phyloP scores from a whole-genome alignment of 805 yeast species.

The Lachancea mirantina region DNA sequence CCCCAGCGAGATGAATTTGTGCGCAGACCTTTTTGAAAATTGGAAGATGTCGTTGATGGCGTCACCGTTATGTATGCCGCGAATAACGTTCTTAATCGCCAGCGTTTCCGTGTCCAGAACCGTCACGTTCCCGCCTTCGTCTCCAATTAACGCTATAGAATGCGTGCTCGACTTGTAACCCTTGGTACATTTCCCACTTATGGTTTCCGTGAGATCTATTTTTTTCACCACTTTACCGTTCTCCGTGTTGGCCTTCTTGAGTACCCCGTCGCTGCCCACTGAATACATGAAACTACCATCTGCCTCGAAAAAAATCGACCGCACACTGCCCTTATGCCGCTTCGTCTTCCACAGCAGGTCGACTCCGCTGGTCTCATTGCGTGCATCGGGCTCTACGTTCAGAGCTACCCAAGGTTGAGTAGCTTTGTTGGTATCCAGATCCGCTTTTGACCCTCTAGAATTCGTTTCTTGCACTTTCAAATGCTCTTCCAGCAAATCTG shows the following conservation, averaged over 20 bases:
- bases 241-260: conserved; percentile 63
- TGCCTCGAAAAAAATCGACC: conserved; percentile 58
- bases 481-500: conserved; percentile 34
- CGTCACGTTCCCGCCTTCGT: conserved; percentile 62
- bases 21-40: conserved; percentile 57
- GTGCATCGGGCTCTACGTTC: conserved; percentile 5
- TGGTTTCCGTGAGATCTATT: conserved; percentile 18
- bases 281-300: conserved; percentile 49
- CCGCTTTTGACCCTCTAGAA: conserved; percentile 17
- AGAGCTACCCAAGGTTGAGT: conserved; percentile 2
- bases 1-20: conserved; percentile 74
- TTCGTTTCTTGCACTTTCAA: conserved; percentile 14
- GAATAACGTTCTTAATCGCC: conserved; percentile 41
- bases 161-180: conserved; percentile 31
- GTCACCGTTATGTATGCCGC: conserved; percentile 60
- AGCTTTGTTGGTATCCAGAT: too few relatives aligned
- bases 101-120: conserved; percentile 55
- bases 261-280: conserved; percentile 70
- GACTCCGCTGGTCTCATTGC: conserved; percentile 20
- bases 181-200: conserved; percentile 28
- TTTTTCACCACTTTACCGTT: conserved; percentile 74
- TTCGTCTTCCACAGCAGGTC: conserved; percentile 69
- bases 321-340: conserved; percentile 83
- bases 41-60: conserved; percentile 69
- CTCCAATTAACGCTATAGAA: conserved; percentile 46